Base-by-base conservation (phyloP, 176 grass and related monocot species). In the Phoenix roebelenii region DNA sequence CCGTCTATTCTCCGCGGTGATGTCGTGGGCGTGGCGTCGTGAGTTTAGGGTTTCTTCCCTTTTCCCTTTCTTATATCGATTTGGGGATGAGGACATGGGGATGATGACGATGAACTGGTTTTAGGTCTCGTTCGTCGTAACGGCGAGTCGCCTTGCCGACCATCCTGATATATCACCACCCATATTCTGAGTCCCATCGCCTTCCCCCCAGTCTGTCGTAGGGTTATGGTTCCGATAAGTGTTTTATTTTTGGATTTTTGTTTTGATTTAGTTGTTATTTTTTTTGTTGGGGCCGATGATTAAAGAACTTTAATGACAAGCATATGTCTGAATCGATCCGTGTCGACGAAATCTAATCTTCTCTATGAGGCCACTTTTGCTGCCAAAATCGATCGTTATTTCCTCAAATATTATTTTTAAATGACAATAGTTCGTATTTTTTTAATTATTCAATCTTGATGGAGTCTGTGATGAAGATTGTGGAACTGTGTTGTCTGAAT, bases 401-500 rank as follows among this genome's bases (percentile, higher is more conserved):
- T 0, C 0, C 3, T 54, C 10, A 6, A 14, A 14, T 44, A 17
- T 16, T 1, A 0, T 6, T 17, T 55, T 44, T 3, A 44, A 44
- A 44, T 44, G 1, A 44, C 12, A 12, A 2, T 3, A 3, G n/a
- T 1, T 0, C 63, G 1, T 50, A 26, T 5, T 14, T 78, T 14
- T 51, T 17, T 20, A 16, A 3, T 22, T 18, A 15, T 50, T 7
- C 1, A n/a, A 4, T 54, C 5, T 2, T 26, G 26, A 48, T 15
- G 54, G 0, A 57, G 72, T 73, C 50, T 9, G 19, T 70, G 93
- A 92, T 74, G 87, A 88, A 44, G 0, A 18, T 1, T 77, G 2
- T 85, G 77, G 75, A 74, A 73, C 55, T 25, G n/a, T 25, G 49
- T 55, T 80, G 4, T 77, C 72, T 89, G 83, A 85, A 35, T 62